Evolutionary conservation across 164 flowering plant genomes (phyloP).

Genomic region (Stephania japonica): DNA sequence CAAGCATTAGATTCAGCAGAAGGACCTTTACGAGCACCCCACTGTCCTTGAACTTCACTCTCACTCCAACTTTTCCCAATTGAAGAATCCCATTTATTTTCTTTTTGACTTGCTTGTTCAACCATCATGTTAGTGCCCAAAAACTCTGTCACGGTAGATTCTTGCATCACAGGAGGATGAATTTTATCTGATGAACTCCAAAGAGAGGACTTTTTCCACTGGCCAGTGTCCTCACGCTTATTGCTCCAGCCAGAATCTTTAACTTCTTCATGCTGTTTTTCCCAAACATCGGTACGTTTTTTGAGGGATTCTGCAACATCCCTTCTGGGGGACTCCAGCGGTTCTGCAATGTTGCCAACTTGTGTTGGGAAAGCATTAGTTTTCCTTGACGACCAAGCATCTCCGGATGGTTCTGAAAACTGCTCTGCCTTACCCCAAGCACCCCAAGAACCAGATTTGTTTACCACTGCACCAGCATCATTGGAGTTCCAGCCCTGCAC

Average conservation of each 20-base stretch:
- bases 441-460: not conserved
- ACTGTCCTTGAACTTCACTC: not conserved
- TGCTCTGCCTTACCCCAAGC: not conserved
- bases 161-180: not conserved
- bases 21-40: not conserved
- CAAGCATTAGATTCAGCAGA: not conserved
- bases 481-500: not conserved
- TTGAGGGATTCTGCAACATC: not conserved
- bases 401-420: not conserved
- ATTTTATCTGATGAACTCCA: not conserved
- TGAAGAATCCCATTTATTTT: not conserved
- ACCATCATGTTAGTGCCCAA: not conserved
- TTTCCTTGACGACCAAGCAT: constrained; percentile 5
- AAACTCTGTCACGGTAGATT: not conserved
- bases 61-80: not conserved
- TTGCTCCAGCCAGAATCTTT: constrained; percentile 4
- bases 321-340: constrained; percentile 3
- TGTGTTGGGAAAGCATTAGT: not conserved
- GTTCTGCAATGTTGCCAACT: not conserved
- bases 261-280: not conserved
- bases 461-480: not conserved
- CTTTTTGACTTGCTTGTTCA: not conserved
- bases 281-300: constrained; percentile 5
- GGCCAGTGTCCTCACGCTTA: not conserved
- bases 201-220: not conserved